A percentile compares a stretch with the other conserved stretches of the same genome.
These are phyloP conservation scores for Pythium insidiosum DNA, from an alignment of 352 stramenopile genomes.

Conservation along the genomic window DNA sequence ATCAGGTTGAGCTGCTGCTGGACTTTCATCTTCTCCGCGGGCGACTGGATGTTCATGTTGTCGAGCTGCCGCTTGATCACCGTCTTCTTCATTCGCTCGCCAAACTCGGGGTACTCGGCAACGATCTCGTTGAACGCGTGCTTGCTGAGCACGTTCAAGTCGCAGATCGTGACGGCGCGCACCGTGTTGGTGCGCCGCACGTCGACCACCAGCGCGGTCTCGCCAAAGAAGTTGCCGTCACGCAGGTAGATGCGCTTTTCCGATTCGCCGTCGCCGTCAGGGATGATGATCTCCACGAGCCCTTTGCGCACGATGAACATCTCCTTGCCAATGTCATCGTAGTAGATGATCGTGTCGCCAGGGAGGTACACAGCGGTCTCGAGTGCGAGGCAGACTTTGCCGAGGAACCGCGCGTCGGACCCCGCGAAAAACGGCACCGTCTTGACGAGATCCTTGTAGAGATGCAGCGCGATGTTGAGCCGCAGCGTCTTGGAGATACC, in stretches of 20 bases:
- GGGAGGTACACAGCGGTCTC: constrained; percentile 74
- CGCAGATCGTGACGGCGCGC: constrained; percentile 67
- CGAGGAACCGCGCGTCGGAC: constrained; percentile 60
- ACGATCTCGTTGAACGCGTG: constrained; percentile 74
- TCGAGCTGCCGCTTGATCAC: constrained; percentile 77
- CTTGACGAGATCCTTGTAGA: constrained; percentile 77
- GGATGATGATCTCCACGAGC: constrained; percentile 67
- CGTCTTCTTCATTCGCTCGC: constrained; percentile 71
- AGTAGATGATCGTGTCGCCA: constrained; percentile 76
- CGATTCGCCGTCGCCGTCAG: constrained; percentile 24
- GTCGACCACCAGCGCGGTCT: constrained; percentile 73
- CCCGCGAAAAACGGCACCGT: constrained; percentile 77
- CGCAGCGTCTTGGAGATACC: constrained; percentile 72
- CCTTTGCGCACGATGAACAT: constrained; percentile 87
- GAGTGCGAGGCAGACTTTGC: constrained; percentile 69
- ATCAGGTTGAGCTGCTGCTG: constrained; percentile 71
- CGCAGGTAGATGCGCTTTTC: constrained; percentile 66
- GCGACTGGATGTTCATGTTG: constrained; percentile 81
- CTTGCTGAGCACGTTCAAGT: constrained; percentile 76
- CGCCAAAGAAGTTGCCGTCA: constrained; percentile 72
- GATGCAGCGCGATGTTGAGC: constrained; percentile 66
- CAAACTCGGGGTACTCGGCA: constrained; percentile 71
- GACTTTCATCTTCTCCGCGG: constrained; percentile 61
- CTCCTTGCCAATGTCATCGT: constrained; percentile 74
- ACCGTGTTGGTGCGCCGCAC: constrained; percentile 74